These are phyloP conservation scores for Xylaria sp. DNA, from an alignment of 2,329 filamentous ascomycete species.

Conservation along the genomic window DNA sequence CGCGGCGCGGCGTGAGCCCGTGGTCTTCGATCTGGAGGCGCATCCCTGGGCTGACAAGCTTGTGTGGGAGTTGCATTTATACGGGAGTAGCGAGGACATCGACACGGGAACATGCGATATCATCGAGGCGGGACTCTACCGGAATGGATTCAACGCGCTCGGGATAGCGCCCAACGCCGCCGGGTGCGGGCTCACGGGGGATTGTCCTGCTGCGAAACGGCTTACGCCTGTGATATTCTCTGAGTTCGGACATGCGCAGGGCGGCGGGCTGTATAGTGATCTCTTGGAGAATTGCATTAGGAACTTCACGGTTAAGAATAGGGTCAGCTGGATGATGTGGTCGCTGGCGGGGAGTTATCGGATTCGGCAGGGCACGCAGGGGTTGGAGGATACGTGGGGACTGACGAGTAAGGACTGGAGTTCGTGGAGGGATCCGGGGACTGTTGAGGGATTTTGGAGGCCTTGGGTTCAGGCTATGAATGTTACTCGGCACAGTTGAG, in stretches of 20 bases:
- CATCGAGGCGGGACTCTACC: constrained; percentile 61
- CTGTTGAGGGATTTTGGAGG: constrained; percentile 62
- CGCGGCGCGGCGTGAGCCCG: constrained; percentile 55
- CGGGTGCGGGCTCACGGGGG: constrained; percentile 55
- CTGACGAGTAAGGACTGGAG: constrained; percentile 60
- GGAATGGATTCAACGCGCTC: constrained; percentile 62
- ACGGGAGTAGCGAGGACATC: constrained; percentile 55
- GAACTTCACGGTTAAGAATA: constrained; percentile 57
- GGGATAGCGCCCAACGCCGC: constrained; percentile 55
- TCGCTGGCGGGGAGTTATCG: constrained; percentile 61
- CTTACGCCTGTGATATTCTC: constrained; percentile 60
- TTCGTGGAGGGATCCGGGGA: constrained; percentile 58
- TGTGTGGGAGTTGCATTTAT: constrained; percentile 60
- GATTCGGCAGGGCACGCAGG: constrained; percentile 58
- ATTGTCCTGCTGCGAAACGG: constrained; percentile 53
- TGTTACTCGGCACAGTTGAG: constrained; percentile 39
- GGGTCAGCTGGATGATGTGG: constrained; percentile 63
- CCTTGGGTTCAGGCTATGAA: constrained; percentile 61
- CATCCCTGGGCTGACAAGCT: constrained; percentile 62
- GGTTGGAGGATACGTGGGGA: constrained; percentile 60
- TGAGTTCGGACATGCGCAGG: constrained; percentile 60
- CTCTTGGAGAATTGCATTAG: constrained; percentile 60
- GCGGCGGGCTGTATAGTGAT: constrained; percentile 55
- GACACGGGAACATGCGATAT: constrained; percentile 60
- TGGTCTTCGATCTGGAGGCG: constrained; percentile 57